phyloP scores from a whole-genome alignment of 2,329 filamentous ascomycete species.

The Tolypocladium ovalisporum region DNA sequence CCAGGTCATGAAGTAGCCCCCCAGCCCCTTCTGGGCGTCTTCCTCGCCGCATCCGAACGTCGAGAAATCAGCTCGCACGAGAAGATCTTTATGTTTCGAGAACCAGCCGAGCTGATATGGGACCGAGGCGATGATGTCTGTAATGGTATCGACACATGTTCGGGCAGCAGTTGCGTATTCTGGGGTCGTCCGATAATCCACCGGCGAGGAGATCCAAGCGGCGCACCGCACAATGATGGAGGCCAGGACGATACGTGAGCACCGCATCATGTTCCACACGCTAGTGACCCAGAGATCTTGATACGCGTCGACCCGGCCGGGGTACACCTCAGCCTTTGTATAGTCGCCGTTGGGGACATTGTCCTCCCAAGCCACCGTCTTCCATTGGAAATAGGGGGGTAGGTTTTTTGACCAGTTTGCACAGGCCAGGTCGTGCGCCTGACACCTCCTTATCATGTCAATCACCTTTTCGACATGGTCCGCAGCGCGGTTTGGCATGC shows the following conservation, averaged over 20 bases:
- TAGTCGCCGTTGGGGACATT: constrained; percentile 41
- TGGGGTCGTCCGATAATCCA: constrained; percentile 51
- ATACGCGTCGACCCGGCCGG: constrained; percentile 49
- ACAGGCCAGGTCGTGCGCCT: constrained; percentile 40
- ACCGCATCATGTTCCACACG: constrained; percentile 44
- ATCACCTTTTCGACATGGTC: constrained; percentile 40
- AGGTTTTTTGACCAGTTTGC: constrained; percentile 38
- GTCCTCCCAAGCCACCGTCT: constrained; percentile 46
- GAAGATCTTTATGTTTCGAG: constrained; percentile 29
- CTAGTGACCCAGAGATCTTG: constrained; percentile 47
- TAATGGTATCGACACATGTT: constrained; percentile 40
- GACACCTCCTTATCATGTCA: constrained; percentile 38
- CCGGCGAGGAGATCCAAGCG: constrained; percentile 48
- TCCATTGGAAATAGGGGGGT: constrained; percentile 38
- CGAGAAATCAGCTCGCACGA: constrained; percentile 27
- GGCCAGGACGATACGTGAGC: constrained; percentile 42
- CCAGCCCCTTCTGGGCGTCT: constrained; percentile 38
- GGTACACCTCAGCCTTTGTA: constrained; percentile 42
- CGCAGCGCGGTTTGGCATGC: constrained; percentile 30
- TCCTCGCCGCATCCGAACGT: constrained; percentile 40
- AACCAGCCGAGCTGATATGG: constrained; percentile 53
- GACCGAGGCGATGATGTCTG: constrained; percentile 49
- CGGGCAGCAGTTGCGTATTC: constrained; percentile 47
- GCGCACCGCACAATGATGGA: constrained; percentile 46
- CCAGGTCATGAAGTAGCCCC: constrained; percentile 50